Percentiles rank a stretch among this genome's conserved stretches.
Conservation (phyloP, 148 eudicot genomes). For the Rhododendron kiyosumense region DNA sequence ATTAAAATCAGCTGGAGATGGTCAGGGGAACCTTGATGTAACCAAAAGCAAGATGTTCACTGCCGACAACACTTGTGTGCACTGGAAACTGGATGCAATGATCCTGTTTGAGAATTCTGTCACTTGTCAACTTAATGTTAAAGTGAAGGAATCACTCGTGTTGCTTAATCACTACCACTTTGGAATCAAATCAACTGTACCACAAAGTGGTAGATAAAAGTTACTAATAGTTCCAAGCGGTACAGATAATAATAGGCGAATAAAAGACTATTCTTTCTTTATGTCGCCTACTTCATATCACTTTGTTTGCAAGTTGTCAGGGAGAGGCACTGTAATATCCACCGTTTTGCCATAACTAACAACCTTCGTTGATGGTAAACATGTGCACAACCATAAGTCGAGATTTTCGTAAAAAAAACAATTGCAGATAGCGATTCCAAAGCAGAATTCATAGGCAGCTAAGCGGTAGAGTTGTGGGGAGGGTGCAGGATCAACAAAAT, state of each 20-base stretch:
- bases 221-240: background rate
- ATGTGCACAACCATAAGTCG: background rate
- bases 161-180: slow-evolving; percentile 5
- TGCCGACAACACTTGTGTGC: background rate
- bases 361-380: background rate
- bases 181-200: slow-evolving; percentile 2
- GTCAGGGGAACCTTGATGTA: slow-evolving; percentile 3
- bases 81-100: background rate
- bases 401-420: background rate
- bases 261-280: background rate
- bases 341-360: background rate
- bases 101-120: slow-evolving; percentile 1
- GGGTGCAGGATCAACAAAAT: background rate
- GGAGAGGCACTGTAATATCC: background rate
- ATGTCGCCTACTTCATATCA: background rate
- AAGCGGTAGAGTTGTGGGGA: background rate
- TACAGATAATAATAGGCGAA: background rate
- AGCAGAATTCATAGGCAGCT: background rate
- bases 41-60: background rate
- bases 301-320: background rate
- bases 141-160: background rate
- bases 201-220: background rate
- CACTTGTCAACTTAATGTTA: background rate
- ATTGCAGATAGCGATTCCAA: background rate
- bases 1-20: background rate